These are phyloP conservation scores for Tremella fuciformis DNA, from an alignment of 768 basidiomycete genomes.

Conservation along the genomic window DNA sequence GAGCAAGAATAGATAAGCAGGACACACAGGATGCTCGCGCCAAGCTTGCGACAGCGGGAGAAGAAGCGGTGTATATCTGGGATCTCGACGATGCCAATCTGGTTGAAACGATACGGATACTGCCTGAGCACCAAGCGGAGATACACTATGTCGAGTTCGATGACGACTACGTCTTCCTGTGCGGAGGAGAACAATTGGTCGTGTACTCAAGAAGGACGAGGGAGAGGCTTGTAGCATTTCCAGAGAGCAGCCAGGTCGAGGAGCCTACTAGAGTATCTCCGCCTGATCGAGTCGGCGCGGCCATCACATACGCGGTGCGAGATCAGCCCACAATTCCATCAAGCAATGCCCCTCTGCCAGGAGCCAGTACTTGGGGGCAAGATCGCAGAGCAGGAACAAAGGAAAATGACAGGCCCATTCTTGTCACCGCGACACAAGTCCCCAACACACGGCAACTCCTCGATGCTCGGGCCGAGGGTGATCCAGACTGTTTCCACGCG, in stretches of 20 bases:
- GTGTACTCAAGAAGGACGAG: conserved; percentile 26
- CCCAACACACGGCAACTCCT: neutral
- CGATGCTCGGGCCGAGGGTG: neutral
- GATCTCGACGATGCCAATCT: conserved; percentile 31
- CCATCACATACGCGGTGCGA: too few species aligned
- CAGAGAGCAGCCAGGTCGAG: neutral
- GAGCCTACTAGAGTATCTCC: too few species aligned
- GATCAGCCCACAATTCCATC: neutral
- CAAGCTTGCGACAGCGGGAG: conserved; percentile 27
- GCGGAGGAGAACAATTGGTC: conserved; percentile 13
- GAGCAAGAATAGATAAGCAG: conserved; percentile 32
- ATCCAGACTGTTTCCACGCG: neutral
- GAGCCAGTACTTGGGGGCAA: neutral
- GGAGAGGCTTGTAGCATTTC: conserved; percentile 21
- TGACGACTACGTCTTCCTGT: conserved; percentile 36
- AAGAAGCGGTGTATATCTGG: conserved; percentile 31
- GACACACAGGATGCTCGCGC: conserved; percentile 15
- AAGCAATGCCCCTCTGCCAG: neutral
- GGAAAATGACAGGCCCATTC: neutral
- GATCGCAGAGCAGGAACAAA: neutral
- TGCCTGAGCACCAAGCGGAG: neutral
- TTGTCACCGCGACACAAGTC: conserved; percentile 11
- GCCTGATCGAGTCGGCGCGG: too few species aligned
- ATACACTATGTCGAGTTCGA: conserved; percentile 43
- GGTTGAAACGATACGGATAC: conserved; percentile 11